Base-by-base conservation (phyloP, 2,329 filamentous ascomycete species). In the Dactylellina sp. region DNA sequence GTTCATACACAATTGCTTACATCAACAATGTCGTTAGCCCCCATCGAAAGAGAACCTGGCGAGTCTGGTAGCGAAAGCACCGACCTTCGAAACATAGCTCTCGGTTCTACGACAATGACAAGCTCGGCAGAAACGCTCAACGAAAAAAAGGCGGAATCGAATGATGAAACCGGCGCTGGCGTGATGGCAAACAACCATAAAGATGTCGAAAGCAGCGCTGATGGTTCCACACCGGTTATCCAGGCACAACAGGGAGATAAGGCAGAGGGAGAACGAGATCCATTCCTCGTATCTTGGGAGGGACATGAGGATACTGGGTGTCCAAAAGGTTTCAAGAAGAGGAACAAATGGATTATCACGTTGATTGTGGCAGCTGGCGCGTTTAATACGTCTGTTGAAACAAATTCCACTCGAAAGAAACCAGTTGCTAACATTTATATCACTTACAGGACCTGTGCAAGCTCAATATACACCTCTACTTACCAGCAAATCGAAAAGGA, bases 381-480 rank as follows among this genome's bases (percentile, higher is more conserved):
- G 50, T 84, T 95, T 71, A 94, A 91, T 81, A 93, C 97, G 90
- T 93, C 85, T 85, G 91, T 88, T 14, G 5, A 20, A 1, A 40
- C 20, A 7, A 11, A 16, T 22, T 12, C 22, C 3, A 3, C 37
- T 20, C 11, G 7, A 2, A 6, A 16, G 7, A 44, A 44, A 14
- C 18, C 42, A 14, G 60, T 28, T 42, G 35, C 12, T 49, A 22
- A 39, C 32, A 22, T 32, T 32, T 32, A 5, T 32, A 4, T 32
- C 22, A 50, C 46, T 16, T 57, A 44, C 42, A 93, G 90, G 61
- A 96, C 93, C 7, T 92, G 89, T 79, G 88, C 91, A 0, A 93
- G 90, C 52, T 95, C 92, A n/a, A 88, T 96, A 78, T 97, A 97
- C 81, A 94, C 92, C 0, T 87, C 88, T 11, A 95, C 91, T 0